A percentile compares a stretch with the other conserved stretches of the same genome.
phyloP scores from a whole-genome alignment of 495 filamentous ascomycete species.

The Poronia punctata region DNA sequence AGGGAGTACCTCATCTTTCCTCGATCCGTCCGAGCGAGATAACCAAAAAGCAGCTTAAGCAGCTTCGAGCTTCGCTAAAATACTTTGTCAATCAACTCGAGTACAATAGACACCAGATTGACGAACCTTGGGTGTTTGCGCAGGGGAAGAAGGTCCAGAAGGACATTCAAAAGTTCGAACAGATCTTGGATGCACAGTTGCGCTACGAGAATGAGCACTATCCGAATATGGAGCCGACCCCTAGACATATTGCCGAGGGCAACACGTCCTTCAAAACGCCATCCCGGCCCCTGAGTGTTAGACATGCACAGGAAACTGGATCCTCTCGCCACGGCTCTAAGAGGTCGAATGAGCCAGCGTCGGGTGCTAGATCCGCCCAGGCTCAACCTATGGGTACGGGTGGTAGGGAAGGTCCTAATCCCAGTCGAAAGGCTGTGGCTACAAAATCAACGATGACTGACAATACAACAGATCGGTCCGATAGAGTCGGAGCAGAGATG shows the following conservation, averaged over 20 bases:
- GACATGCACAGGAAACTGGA: conserved; percentile 10
- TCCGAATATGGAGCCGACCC: conserved; percentile 12
- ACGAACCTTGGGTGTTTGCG: conserved; percentile 33
- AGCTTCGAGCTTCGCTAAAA: conserved; percentile 28
- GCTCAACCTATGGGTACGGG: conserved; percentile 6
- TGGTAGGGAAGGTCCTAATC: conserved; percentile 1
- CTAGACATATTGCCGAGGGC: conserved; percentile 3
- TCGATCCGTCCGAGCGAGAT: conserved; percentile 43
- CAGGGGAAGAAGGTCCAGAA: conserved; percentile 25
- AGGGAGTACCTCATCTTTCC: conserved; percentile 28
- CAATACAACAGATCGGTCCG: conserved; percentile 4
- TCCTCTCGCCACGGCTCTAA: conserved; percentile 15
- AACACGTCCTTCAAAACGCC: conserved; percentile 8
- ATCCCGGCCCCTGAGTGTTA: conserved; percentile 12
- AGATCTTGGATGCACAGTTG: conserved; percentile 26
- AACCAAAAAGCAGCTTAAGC: conserved; percentile 39
- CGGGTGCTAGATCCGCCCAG: conserved; percentile 3
- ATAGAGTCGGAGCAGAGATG: conserved; percentile 15
- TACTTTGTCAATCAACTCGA: conserved; percentile 40
- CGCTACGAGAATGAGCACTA: conserved; percentile 28
- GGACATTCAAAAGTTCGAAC: conserved; percentile 34
- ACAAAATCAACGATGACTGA: conserved; percentile 16
- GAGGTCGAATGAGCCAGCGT: conserved; percentile 6
- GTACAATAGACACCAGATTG: conserved; percentile 44
- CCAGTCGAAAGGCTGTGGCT: conserved; percentile 6